A percentile compares a stretch with the other conserved stretches of the same genome.
Evolutionary conservation across 305 asterid species (phyloP).

Genomic region (Rubia tinctorum): DNA sequence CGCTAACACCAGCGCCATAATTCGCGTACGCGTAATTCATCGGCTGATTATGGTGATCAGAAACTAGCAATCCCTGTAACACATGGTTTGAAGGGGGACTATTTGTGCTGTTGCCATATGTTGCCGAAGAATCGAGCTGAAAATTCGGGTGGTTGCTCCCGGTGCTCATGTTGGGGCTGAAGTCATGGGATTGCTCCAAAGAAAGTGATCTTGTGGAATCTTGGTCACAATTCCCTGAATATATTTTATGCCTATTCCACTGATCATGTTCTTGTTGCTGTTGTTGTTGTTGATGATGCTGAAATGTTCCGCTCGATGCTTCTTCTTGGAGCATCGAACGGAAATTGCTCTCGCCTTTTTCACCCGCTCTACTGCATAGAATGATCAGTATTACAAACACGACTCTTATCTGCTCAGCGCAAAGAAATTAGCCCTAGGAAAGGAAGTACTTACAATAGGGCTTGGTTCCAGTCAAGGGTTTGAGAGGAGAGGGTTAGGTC

Average conservation of each 20-base stretch:
- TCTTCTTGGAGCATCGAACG: constrained; percentile 68
- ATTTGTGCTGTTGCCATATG: constrained; percentile 21
- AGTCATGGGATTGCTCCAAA: constrained; percentile 42
- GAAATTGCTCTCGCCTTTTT: constrained; percentile 51
- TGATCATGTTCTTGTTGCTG: neutral
- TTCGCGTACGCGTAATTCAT: constrained; percentile 38
- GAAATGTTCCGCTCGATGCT: constrained; percentile 38
- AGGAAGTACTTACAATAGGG: constrained; percentile 57
- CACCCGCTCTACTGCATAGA: constrained; percentile 37
- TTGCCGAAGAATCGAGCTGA: constrained; percentile 54
- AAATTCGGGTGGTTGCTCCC: constrained; percentile 36
- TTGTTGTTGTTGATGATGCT: constrained; percentile 34
- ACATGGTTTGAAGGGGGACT: constrained; percentile 9
- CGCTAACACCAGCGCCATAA: neutral
- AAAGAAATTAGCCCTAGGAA: neutral
- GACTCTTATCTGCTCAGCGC: neutral
- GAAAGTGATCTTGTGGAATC: constrained; percentile 50
- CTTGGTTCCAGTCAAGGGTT: constrained; percentile 71
- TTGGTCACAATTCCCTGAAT: constrained; percentile 38
- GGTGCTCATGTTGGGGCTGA: constrained; percentile 42
- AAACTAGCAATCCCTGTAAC: constrained; percentile 38
- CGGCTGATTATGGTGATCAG: constrained; percentile 35
- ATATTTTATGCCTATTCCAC: constrained; percentile 54
- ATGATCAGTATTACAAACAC: neutral
- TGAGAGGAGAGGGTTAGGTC: constrained; percentile 82